These are phyloP conservation scores for Hypoxylon intermedium DNA, from an alignment of 495 filamentous ascomycete genomes.

Conservation along the genomic window DNA sequence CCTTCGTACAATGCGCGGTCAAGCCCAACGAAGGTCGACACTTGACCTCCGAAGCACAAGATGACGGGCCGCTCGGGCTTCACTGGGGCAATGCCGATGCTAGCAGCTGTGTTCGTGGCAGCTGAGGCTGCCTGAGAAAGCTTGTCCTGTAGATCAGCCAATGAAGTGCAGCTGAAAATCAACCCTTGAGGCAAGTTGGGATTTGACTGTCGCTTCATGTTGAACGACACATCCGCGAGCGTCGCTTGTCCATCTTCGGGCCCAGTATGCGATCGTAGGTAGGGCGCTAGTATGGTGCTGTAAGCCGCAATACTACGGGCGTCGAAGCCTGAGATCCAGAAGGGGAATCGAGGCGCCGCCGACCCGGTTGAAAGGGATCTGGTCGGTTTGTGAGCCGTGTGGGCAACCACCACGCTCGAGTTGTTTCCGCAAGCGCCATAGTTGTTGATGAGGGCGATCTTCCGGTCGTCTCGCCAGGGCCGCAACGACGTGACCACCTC, in stretches of 20 bases:
- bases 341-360: slow-evolving; percentile 15
- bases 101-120: neutral
- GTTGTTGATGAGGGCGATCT: slow-evolving; percentile 56
- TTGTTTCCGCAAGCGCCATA: slow-evolving; percentile 60
- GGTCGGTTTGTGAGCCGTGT: neutral
- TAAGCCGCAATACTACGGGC: slow-evolving; percentile 16
- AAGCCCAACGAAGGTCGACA: slow-evolving; percentile 51
- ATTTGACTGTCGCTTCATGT: slow-evolving; percentile 42
- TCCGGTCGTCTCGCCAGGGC: slow-evolving; percentile 42
- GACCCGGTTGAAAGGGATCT: slow-evolving; percentile 12
- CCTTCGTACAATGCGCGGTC: slow-evolving; percentile 46
- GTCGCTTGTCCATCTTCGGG: neutral
- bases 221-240: slow-evolving; percentile 46
- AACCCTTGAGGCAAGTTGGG: slow-evolving; percentile 32
- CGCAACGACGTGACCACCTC: slow-evolving; percentile 40
- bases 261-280: neutral
- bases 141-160: slow-evolving; percentile 40
- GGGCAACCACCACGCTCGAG: slow-evolving; percentile 48
- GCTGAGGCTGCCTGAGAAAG: slow-evolving; percentile 13
- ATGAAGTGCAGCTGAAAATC: slow-evolving; percentile 39
- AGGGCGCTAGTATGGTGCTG: slow-evolving; percentile 2
- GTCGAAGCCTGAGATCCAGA: slow-evolving; percentile 40
- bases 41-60: slow-evolving; percentile 63
- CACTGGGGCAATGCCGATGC: neutral
- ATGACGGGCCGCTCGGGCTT: slow-evolving; percentile 47